Evolutionary conservation across 257 asterid genomes (phyloP), one percentile per base, ranked within the genome.

Genomic region (Nicotiana attenuata): DNA sequence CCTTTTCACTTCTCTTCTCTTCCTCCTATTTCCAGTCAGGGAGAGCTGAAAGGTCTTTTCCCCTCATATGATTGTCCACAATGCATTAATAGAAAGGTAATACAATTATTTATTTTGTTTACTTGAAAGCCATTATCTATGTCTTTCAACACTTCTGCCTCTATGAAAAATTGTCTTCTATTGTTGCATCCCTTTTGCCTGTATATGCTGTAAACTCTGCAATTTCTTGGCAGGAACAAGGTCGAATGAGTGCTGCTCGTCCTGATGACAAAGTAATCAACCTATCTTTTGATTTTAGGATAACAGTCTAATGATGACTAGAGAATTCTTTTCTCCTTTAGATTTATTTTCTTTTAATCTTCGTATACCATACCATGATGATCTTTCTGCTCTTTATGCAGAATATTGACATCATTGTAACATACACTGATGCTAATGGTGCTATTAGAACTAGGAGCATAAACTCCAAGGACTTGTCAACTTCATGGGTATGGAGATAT

Each of bases 401-500:
- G 99, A 97, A 88, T 81, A 89, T 95, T 81, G 94, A 89, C 86
- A 92, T 93, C 86, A 84, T 91, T 64, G 93, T 95, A 82, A 91
- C 97, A 86, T 95, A 91, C 85, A 91, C 84, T 80, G 94, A 93
- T 86, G 88, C 91, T 81, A 89, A 92, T 83, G 99, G 99, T 71
- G 90, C 91, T 85, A 86, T 93, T 84, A 89, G 82, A 87, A 90
- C 90, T 82, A 86, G 87, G 82, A 91, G 87, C 82, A 88, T 93
- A 83, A 91, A 91, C 76, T 91, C 97, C 77, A 89, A 85, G 85
- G 90, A 92, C 87, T 89, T 95, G 38, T 93, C 99, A 52, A 84
- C 94, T 88, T 95, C 98, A 65, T 93, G 98, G 99, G 89, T 90
- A 65, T 95, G 99, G 99, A 88, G 87, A 89, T 85, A 83, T 83